Base-by-base conservation (phyloP, 305 asterid species). In the Fraxinus floribunda region DNA sequence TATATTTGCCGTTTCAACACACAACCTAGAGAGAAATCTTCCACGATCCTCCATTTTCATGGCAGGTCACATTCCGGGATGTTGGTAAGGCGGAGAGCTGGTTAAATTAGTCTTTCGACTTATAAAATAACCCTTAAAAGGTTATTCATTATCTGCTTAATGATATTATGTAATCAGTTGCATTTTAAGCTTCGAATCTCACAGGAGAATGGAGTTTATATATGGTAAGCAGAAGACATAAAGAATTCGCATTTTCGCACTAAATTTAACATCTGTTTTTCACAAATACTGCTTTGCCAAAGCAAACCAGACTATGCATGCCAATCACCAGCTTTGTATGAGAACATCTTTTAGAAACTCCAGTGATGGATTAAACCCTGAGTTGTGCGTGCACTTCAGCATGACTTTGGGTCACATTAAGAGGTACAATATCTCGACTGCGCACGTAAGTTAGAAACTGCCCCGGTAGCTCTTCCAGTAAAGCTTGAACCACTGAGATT, bases 391-490 rank as follows among this genome's bases (percentile, higher is more conserved):
- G 24, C 78, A 60, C 80, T 34, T 77, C 46, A 76, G 74, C 76
- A 49, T 68, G 79, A 64, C 87, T 79, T n/a, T 49, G 86, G 38
- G 62, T 46, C 35, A 83, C 82, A 77, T 88, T 85, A 7, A 85
- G 91, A 46, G 98, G 98, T 81, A 86, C 90, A 64, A 92, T 86
- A 75, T 94, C 92, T 85, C 97, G 88, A 80, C 92, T 76, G 24
- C 94, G 94, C 88, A 91, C 88, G 87, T 89, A 93, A 9, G 82
- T 82, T 49, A 94, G 82, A 80, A 93, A 94, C 82, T 94, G 97
- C 26, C 91, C 86, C 0, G 98, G 98, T 85, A 94, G 79, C 86
- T 94, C 97, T 86, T 92, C 97, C n/a, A 94, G 83, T 29, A 94
- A 91, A 44, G 97, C 86, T 78, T 93, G 93, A 39, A 94, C 97